A percentile compares a stretch with the other conserved stretches of the same genome.
Evolutionary conservation across 1,139 yeast species (phyloP).

Genomic region (Scheffersomyces illinoinensis): DNA sequence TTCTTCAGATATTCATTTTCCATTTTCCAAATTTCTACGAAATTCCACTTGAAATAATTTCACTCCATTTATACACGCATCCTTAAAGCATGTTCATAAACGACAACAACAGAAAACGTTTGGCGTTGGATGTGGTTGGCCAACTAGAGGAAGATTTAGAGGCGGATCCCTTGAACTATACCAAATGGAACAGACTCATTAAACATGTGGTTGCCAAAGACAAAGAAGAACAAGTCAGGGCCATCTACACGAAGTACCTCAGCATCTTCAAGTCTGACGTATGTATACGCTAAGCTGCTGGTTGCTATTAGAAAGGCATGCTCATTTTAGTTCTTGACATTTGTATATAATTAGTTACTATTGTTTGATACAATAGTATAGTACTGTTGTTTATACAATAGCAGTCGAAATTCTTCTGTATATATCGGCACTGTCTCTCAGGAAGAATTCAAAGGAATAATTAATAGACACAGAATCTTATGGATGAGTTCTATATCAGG

Average conservation of each 20-base stretch:
- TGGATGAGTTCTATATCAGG: background rate
- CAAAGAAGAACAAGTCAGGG: conserved; percentile 61
- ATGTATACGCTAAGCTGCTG: conserved; percentile 13
- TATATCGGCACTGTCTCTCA: background rate
- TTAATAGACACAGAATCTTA: background rate
- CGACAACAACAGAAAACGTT: conserved; percentile 30
- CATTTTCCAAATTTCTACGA: background rate
- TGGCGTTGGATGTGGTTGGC: conserved; percentile 51
- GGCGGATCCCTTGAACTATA: conserved; percentile 56
- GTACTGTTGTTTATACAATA: background rate
- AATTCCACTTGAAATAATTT: background rate
- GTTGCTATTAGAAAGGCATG: background rate
- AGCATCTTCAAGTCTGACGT: conserved; percentile 60
- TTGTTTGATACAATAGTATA: background rate
- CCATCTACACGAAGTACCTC: conserved; percentile 62
- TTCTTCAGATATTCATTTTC: background rate
- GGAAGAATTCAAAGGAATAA: background rate
- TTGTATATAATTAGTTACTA: background rate
- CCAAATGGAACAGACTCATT: conserved; percentile 59
- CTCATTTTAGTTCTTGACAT: background rate
- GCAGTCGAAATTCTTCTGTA: background rate
- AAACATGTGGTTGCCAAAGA: conserved; percentile 57
- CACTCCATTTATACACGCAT: conserved; percentile 1
- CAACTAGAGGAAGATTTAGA: conserved; percentile 61
- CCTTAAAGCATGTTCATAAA: conserved; percentile 22